A percentile compares a stretch with the other conserved stretches of the same genome.
Conservation (phyloP, 345 rosid genomes). For the Brassica napus region DNA sequence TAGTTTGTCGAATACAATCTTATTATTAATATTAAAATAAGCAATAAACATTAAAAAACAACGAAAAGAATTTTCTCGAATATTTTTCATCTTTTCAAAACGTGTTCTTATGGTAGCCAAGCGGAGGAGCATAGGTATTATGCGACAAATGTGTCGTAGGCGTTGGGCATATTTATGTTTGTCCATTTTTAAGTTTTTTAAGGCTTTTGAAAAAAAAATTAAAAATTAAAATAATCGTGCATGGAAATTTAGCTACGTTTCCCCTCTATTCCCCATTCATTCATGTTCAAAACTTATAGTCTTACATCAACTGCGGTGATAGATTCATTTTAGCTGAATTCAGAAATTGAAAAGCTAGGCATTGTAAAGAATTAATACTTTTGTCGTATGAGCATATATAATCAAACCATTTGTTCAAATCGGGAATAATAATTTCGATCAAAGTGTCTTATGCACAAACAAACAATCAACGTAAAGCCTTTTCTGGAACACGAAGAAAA, state of each 20-base stretch:
- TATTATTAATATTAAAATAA: background rate
- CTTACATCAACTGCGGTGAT: background rate
- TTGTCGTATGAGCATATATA: background rate
- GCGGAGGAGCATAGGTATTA: background rate
- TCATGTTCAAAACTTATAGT: background rate
- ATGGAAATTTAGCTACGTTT: conserved; percentile 31
- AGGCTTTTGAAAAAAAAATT: background rate
- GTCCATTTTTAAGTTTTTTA: background rate
- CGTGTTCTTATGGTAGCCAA: conserved; percentile 2
- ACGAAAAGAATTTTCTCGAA: background rate
- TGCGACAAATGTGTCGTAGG: background rate
- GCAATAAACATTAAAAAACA: background rate
- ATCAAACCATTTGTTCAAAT: background rate
- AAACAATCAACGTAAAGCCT: background rate
- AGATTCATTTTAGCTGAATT: background rate
- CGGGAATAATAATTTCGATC: background rate
- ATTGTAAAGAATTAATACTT: background rate
- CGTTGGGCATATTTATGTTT: conserved; percentile 21
- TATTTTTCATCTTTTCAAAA: background rate
- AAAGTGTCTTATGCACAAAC: background rate
- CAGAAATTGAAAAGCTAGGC: background rate
- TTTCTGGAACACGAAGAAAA: no score
- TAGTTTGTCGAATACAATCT: background rate
- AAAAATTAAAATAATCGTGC: conserved; percentile 19
- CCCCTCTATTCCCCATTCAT: conserved; percentile 19